These are phyloP conservation scores for Citrullus mucosospermus DNA, from an alignment of 306 rosid genomes.

Conservation along the genomic window DNA sequence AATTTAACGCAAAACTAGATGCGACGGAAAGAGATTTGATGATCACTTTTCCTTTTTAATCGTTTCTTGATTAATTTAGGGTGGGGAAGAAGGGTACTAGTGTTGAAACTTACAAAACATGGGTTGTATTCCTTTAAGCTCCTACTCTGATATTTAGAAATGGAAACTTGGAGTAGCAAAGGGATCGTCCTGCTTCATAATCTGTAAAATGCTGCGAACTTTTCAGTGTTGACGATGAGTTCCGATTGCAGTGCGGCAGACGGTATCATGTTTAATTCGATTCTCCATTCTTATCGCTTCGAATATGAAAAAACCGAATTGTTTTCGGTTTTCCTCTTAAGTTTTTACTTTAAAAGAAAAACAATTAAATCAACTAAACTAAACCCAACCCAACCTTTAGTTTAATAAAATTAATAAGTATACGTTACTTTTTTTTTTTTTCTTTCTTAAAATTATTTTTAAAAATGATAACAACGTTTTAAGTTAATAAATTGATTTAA, in stretches of 20 bases:
- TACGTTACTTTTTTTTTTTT: no score
- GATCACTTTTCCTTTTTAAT: neutral
- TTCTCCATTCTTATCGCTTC: neutral
- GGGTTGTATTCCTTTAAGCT: neutral
- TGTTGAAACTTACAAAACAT: conserved; percentile 1
- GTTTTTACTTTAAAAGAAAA: no score
- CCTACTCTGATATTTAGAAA: neutral
- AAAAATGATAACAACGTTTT: no score
- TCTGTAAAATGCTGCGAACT: neutral
- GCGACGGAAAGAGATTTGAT: neutral
- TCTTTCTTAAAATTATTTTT: no score
- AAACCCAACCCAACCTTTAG: no score
- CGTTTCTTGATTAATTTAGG: neutral
- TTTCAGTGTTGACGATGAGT: neutral
- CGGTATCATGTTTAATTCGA: neutral
- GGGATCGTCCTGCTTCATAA: neutral
- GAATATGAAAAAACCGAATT: neutral
- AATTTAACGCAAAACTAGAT: neutral
- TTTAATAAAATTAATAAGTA: no score
- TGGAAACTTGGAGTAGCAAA: neutral
- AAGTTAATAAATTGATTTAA: no score
- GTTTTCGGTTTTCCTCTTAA: no score
- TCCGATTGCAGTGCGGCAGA: neutral
- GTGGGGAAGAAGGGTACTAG: neutral
- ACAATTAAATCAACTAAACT: no score